Conservation (phyloP, 345 rosid genomes). For the Combretum micranthum region DNA sequence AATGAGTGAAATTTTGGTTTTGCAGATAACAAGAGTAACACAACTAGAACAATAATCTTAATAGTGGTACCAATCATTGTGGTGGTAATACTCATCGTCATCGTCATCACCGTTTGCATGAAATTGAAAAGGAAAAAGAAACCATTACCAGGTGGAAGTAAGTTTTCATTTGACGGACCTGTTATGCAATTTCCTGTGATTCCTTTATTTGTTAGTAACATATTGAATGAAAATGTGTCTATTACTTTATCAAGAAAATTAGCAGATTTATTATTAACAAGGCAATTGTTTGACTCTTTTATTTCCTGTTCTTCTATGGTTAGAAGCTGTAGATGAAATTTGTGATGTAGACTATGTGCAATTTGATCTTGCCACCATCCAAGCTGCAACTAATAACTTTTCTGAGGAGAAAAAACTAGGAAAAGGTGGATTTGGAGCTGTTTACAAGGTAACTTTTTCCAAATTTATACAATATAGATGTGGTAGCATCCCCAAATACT, state of each 20-base stretch:
- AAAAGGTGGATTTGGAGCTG: constrained; percentile 33
- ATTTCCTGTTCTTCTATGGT: background rate
- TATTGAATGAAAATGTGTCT: background rate
- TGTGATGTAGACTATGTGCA: constrained; percentile 16
- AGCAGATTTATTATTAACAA: background rate
- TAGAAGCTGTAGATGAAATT: constrained; percentile 12
- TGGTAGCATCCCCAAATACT: background rate
- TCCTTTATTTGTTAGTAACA: too few species aligned
- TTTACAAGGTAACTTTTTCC: constrained; percentile 18
- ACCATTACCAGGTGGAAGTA: background rate
- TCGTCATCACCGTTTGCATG: constrained; percentile 7
- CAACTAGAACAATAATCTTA: constrained; percentile 1
- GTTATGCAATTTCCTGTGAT: too few species aligned
- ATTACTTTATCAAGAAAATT: background rate
- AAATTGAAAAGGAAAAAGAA: background rate
- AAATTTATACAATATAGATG: background rate
- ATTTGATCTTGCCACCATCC: constrained; percentile 17
- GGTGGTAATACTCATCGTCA: background rate
- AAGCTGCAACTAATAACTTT: constrained; percentile 20
- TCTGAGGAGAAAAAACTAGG: constrained; percentile 18
- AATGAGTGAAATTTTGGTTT: background rate
- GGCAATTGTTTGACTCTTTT: background rate
- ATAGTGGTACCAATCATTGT: constrained; percentile 9
- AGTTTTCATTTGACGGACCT: background rate
- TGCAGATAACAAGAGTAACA: constrained; percentile 8